Base-by-base conservation (phyloP, 2,329 filamentous ascomycete genomes). In the Fusarium guadeloupense region DNA sequence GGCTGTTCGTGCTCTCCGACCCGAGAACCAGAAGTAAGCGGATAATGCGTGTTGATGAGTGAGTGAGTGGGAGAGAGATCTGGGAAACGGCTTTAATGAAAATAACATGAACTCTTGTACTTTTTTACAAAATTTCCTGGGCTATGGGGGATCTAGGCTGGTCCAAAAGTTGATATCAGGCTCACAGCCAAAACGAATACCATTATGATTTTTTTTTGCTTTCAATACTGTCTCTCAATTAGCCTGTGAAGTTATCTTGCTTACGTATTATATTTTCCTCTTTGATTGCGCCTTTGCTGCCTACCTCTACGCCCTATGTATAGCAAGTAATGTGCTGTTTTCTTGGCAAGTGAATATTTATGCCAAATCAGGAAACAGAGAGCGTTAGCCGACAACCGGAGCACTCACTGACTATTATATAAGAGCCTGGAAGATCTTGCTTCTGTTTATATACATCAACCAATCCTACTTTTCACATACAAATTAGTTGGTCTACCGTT, bases 1-100 rank as follows among this genome's bases (percentile, higher is more conserved):
- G 89, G 92, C 95, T 72, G 95, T 99, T 74, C 90, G 94, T 71
- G 83, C 87, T 75, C 90, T 95, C 76, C 90, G 91, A 76, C 91
- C 91, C 69, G 91, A 95, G 85, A 94, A 94, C 85, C 86, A 90
- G 81, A 89, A 91, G 80, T 91, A 89, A 26, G 51, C 51, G 58
- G 64, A 63, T 20, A 14, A 42, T 42, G 25, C 13, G 25, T 26
- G 25, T 50, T 50, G 57, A 54, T 54, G 40, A 49, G 42, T 41
- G 40, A 48, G 42, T 41, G 53, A 41, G 45, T 20, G 50, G 49
- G 46, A 55, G 50, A 55, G 50, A 56, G 60, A 40, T 42, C 54
- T 52, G 48, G 64, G 66, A 63, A 66, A 64, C 45, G 68, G 64
- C 54, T 57, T 38, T 64, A 64, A 57, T 48, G 61, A 64, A 63